Conservation (phyloP, 345 rosid species). For the Iberis pinnata region DNA sequence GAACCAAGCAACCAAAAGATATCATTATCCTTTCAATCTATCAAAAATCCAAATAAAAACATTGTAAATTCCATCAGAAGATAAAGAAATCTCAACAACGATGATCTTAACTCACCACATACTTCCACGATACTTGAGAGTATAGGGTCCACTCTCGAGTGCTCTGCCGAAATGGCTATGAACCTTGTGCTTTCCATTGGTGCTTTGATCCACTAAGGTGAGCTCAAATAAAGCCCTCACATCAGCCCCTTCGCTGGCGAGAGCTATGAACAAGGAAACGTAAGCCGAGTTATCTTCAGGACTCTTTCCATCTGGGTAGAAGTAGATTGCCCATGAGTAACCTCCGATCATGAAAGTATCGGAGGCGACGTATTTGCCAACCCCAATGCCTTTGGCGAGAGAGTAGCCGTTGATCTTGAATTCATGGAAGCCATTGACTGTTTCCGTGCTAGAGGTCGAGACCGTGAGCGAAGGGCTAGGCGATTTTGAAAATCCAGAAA, state of each 20-base stretch:
- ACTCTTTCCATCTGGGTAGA: constrained; percentile 80
- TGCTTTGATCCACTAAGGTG: constrained; percentile 71
- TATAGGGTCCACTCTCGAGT: constrained; percentile 69
- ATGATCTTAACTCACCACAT: constrained; percentile 58
- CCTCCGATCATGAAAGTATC: constrained; percentile 61
- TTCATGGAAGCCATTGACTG: constrained; percentile 58
- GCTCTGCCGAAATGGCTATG: constrained; percentile 75
- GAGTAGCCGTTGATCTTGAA: constrained; percentile 58
- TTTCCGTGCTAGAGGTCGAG: constrained; percentile 51
- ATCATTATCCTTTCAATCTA: background rate
- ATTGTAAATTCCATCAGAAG: background rate
- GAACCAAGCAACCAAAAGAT: constrained; percentile 24
- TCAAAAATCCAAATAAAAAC: background rate
- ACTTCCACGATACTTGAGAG: constrained; percentile 69
- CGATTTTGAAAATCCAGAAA: constrained; percentile 34
- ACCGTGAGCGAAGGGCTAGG: constrained; percentile 37
- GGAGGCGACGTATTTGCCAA: constrained; percentile 59
- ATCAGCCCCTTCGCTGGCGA: constrained; percentile 69
- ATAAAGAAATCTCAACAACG: background rate
- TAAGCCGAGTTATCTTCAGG: constrained; percentile 50
- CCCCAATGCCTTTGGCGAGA: constrained; percentile 58
- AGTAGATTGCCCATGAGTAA: constrained; percentile 66
- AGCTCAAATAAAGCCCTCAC: constrained; percentile 73
- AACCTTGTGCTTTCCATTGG: constrained; percentile 52
- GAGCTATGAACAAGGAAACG: constrained; percentile 65